phyloP scores from a whole-genome alignment of 305 asterid genomes.

The Solanum aculeatissimum region DNA sequence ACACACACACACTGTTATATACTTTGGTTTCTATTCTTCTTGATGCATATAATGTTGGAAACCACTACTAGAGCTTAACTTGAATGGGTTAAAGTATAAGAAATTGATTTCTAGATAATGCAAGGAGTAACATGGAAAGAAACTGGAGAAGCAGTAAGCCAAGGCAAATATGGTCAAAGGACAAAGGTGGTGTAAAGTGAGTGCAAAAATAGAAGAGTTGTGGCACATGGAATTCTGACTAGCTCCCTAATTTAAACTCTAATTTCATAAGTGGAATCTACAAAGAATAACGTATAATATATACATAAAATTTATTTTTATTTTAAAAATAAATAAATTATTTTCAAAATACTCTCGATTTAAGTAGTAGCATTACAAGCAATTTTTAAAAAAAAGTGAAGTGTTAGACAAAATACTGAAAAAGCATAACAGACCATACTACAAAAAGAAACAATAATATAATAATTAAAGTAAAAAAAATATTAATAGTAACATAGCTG shows the following conservation, averaged over 20 bases:
- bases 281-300: no score
- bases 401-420: not conserved
- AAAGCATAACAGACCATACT: not conserved
- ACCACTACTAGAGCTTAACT: not conserved
- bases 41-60: not conserved
- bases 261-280: not conserved
- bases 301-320: no score
- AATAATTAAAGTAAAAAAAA: not conserved
- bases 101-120: not conserved
- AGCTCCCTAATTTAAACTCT: not conserved
- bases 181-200: not conserved
- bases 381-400: rapidly evolving
- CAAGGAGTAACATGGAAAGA: not conserved
- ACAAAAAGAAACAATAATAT: not conserved
- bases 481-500: not conserved
- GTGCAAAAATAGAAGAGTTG: slow-evolving; percentile 7
- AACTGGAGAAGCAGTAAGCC: slow-evolving; percentile 2
- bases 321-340: not conserved
- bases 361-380: not conserved
- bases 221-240: slow-evolving; percentile 72
- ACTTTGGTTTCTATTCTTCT: not conserved
- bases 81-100: not conserved
- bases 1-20: not conserved
- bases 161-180: slow-evolving; percentile 23
- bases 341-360: not conserved